phyloP scores from a whole-genome alignment of 768 basidiomycete genomes.

The Boletus rubroflammeus region DNA sequence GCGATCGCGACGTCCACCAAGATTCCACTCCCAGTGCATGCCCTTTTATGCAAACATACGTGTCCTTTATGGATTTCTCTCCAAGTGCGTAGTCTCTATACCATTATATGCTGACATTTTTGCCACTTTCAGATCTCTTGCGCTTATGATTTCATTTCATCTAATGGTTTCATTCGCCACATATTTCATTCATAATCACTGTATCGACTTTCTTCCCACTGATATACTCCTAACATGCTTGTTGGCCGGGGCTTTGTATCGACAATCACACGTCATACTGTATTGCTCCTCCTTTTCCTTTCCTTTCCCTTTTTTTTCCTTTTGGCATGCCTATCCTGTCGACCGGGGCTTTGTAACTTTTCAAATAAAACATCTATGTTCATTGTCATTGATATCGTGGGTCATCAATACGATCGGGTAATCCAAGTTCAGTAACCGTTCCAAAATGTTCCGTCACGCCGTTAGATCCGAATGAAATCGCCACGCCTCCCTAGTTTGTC shows the following conservation, averaged over 20 bases:
- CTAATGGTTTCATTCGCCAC: background rate
- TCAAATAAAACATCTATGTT: slow-evolving; percentile 1
- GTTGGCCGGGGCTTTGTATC: slow-evolving; percentile 15
- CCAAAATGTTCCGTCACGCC: background rate
- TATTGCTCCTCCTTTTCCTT: too few relatives aligned
- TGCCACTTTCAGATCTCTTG: background rate
- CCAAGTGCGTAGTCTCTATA: slow-evolving; percentile 3
- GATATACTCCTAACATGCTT: background rate
- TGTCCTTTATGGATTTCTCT: background rate
- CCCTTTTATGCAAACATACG: background rate
- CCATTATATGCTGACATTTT: background rate
- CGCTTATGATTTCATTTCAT: background rate
- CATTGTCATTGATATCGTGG: slow-evolving; percentile 5
- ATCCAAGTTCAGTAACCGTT: background rate
- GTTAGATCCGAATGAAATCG: background rate
- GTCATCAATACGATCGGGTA: background rate
- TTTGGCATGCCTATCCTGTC: background rate
- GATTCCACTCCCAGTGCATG: background rate
- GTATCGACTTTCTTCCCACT: background rate
- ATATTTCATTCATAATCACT: background rate
- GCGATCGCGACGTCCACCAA: background rate
- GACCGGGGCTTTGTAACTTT: slow-evolving; percentile 13
- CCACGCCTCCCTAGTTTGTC: slow-evolving; percentile 10
- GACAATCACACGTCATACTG: background rate
- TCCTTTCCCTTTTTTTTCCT: background rate